Conservation (phyloP, 2,329 filamentous ascomycete species). For the Septoria linicola region DNA sequence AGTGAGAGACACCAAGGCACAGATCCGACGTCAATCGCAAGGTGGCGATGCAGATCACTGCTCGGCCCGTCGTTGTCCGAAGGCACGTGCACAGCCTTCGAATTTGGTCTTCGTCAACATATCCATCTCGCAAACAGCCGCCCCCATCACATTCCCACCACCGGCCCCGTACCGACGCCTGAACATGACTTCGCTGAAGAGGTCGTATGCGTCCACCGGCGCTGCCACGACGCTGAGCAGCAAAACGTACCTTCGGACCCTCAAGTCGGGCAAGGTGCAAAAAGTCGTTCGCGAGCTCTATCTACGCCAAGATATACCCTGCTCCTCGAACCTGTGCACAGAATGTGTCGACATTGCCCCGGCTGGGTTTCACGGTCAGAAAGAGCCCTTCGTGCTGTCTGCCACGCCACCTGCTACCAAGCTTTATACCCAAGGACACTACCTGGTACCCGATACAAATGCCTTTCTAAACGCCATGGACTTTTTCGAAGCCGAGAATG, state of each 20-base stretch:
- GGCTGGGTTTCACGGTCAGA: slow-evolving; percentile 74
- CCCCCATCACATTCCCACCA: not conserved
- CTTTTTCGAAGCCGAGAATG: slow-evolving; percentile 85
- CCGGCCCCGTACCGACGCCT: not conserved
- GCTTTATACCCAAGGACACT: slow-evolving; percentile 81
- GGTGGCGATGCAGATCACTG: not conserved
- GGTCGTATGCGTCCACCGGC: slow-evolving; percentile 56
- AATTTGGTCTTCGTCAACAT: not conserved
- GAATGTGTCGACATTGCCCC: slow-evolving; percentile 71
- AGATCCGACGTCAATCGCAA: not conserved
- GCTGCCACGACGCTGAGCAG: slow-evolving; percentile 72
- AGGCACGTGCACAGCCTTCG: not conserved
- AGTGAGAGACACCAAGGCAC: no score
- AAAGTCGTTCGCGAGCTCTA: slow-evolving; percentile 98
- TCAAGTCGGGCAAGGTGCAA: slow-evolving; percentile 93
- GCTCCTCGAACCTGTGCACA: slow-evolving; percentile 85
- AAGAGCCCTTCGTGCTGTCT: slow-evolving; percentile 80
- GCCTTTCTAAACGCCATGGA: slow-evolving; percentile 95
- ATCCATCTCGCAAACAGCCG: not conserved
- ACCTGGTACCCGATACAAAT: slow-evolving; percentile 94
- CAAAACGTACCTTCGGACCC: slow-evolving; percentile 94
- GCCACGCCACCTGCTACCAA: slow-evolving; percentile 83
- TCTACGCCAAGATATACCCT: slow-evolving; percentile 92
- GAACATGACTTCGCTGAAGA: slow-evolving; percentile 66
- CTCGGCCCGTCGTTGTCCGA: not conserved